These are phyloP conservation scores for Carpinus viminea DNA, from an alignment of 306 rosid genomes.

Conservation along the genomic window DNA sequence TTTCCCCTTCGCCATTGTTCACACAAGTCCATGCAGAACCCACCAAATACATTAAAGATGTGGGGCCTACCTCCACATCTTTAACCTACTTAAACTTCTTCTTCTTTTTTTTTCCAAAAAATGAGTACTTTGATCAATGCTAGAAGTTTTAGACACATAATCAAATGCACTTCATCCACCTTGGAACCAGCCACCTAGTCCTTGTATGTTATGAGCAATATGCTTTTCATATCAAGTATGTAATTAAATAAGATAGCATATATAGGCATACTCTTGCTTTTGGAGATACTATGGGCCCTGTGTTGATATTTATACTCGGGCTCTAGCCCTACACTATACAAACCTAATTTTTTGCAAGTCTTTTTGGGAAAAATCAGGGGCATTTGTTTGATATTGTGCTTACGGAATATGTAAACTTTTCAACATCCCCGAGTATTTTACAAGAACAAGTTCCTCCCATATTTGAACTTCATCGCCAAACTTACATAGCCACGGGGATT, in stretches of 20 bases:
- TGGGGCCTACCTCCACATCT: background rate
- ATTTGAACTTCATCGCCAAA: background rate
- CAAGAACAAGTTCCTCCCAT: background rate
- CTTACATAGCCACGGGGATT: constrained; percentile 68
- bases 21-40: background rate
- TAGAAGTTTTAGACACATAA: background rate
- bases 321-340: background rate
- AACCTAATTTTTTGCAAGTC: background rate
- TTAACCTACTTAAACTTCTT: no score
- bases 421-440: background rate
- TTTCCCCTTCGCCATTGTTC: background rate
- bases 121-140: no score
- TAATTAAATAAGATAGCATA: background rate
- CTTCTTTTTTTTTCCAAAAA: no score
- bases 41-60: background rate
- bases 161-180: background rate
- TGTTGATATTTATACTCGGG: background rate
- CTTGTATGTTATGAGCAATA: background rate
- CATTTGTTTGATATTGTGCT: background rate
- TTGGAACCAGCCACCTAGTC: background rate
- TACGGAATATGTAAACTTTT: background rate
- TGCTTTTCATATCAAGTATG: background rate
- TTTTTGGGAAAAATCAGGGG: background rate
- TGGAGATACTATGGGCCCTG: background rate
- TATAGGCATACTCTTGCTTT: background rate